These are phyloP conservation scores for Lactuca saligna DNA, from an alignment of 129 eudicot species.

Conservation along the genomic window DNA sequence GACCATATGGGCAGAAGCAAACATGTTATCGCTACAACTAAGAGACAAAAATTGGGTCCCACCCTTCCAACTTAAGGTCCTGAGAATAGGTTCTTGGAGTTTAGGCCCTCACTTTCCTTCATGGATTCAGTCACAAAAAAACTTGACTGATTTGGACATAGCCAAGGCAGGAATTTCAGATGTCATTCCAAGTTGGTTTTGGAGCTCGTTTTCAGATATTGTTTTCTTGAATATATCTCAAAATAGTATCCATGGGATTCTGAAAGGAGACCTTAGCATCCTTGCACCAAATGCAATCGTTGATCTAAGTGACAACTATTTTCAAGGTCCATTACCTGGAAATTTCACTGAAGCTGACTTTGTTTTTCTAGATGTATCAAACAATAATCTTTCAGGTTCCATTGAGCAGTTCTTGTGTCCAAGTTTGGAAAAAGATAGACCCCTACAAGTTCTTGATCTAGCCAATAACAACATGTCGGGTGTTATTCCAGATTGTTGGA, in stretches of 20 bases:
- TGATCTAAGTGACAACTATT: slow-evolving; percentile 39
- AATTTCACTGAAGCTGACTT: slow-evolving; percentile 10
- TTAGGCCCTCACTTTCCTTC: slow-evolving; percentile 34
- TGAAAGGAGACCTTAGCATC: slow-evolving; percentile 23
- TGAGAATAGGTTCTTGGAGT: slow-evolving; percentile 25
- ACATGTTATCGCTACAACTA: slow-evolving; percentile 28
- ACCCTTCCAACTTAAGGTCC: slow-evolving; percentile 29
- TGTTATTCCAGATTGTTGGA: slow-evolving; percentile 41
- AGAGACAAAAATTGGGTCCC: slow-evolving; percentile 30
- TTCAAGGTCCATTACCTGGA: slow-evolving; percentile 41
- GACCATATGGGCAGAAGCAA: slow-evolving; percentile 20
- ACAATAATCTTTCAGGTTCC: slow-evolving; percentile 42
- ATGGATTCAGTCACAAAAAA: slow-evolving; percentile 37
- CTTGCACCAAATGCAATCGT: slow-evolving; percentile 2
- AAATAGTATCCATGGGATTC: slow-evolving; percentile 31
- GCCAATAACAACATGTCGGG: slow-evolving; percentile 37
- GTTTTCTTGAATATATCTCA: slow-evolving; percentile 30
- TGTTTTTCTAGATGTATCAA: slow-evolving; percentile 35
- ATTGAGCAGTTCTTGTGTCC: slow-evolving; percentile 40
- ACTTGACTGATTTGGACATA: slow-evolving; percentile 25
- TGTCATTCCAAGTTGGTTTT: slow-evolving; percentile 38
- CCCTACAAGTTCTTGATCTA: slow-evolving; percentile 31
- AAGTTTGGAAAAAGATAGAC: slow-evolving; percentile 3
- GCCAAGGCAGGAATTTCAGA: slow-evolving; percentile 27
- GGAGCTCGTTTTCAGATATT: slow-evolving; percentile 3